Base-by-base conservation (phyloP, 2,329 filamentous ascomycete genomes). In the Colletotrichum lini region DNA sequence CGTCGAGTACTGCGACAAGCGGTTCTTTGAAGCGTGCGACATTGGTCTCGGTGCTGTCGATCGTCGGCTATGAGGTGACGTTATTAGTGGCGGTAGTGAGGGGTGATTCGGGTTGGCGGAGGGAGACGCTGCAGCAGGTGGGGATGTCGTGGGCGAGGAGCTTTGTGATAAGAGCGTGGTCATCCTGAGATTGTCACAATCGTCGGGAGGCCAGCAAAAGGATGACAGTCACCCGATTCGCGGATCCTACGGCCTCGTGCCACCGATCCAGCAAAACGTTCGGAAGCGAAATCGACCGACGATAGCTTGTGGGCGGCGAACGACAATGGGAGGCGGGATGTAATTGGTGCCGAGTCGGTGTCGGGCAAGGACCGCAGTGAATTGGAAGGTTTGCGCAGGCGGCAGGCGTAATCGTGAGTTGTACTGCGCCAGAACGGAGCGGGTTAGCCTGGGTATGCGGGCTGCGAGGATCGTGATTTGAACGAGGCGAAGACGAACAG, bases 1-100 rank as follows among this genome's bases (percentile, higher is more conserved):
- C 77, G 87, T 91, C 73, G 94, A 96, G 84, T 95, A 96, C 78
- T 94, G 93, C 73, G 95, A 97, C 77, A 97, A 86, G 67, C 95
- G 90, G 79, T 94, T 93, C 82, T 91, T 95, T 73, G 92, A 92
- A 77, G 91, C 93, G 78, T 94, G 93, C 77, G 93, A 94, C 82
- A 90, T 88, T 75, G 93, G 92, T 76, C 91, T 85, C 77, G 91
- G 87, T 70, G 89, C 81, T 77, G 85, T 88, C 78, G 91, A 86
- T 79, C 89, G 88, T 78, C 88, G 90, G 73, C 86, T 80, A 65
- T 85, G 82, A 69, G 88, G 85, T 62, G 89, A 89, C 65, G 89
- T 89, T 75, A 89, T 86, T 73, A 90, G 79, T 49, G 88, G 88
- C 72, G 88, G 85, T 73, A 90, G 82, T 68, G 87, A 79, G 75